Evolutionary conservation across 331 rosid species (phyloP), one percentile per base, ranked within the genome.

Genomic region (Malus hybrid): DNA sequence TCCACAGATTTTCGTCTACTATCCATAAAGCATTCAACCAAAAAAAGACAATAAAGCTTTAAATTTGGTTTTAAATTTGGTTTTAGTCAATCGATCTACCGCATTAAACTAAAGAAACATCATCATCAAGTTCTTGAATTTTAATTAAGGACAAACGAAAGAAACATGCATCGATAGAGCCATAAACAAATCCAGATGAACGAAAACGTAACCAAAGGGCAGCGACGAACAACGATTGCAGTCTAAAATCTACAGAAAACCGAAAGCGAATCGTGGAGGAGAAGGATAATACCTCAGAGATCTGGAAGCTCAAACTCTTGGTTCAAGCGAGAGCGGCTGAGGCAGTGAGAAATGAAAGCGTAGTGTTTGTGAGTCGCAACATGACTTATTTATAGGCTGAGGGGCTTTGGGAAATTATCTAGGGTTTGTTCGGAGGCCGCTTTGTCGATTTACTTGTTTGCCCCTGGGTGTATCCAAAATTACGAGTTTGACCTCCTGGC

Each of bases 371-470:
- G 33, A 29, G 0, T 13, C 31, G 60, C 39, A 12, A 24, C 24
- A 67, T 62, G 24, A 44, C 28, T 2, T 44, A 36, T 76, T 76
- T 67, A 76, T 76, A 76, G 63, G 73, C 67, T 11, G 20, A 34
- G 22, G 5, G 46, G n/a, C 5, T 33, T 1, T 16, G 3, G 29
- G 57, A 28, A 31, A 46, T 5, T 3, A 15, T 15, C 67, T 55
- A 76, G 79, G 79, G 79, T 55, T 76, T 28, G 52, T 66, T 7
- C 28, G 16, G 70, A 8, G 14, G 56, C 54, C 9, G 61, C 4
- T 48, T 54, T 52, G 64, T 31, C 11, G 24, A 20, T 50, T 76
- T 76, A 54, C 73, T 2, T 0, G 14, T 33, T 8, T 66, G 52
- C 22, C 73, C 73, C 27, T 14, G 10, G n/a, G 52, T 20, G 6